These are phyloP conservation scores for Oehlia diaphana DNA, from an alignment of 192 early-diverging fungal genomes.

Conservation along the genomic window DNA sequence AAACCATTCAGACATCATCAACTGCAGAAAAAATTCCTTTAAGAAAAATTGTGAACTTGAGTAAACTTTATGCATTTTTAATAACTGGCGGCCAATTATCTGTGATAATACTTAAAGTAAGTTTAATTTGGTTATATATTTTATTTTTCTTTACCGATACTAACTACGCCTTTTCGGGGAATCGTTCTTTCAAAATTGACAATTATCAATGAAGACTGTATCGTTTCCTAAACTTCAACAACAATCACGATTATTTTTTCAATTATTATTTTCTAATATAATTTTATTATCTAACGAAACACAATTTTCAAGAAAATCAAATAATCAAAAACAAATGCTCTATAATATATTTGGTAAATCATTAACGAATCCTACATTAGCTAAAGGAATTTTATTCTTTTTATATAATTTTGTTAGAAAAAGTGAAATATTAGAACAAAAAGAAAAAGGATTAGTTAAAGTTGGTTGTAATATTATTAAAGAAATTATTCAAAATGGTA, in stretches of 20 bases:
- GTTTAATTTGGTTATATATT: not conserved
- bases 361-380: slow-evolving; percentile 61
- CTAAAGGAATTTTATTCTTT: slow-evolving; percentile 85
- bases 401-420: slow-evolving; percentile 72
- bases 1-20: slow-evolving; percentile 34
- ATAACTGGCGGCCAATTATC: slow-evolving; percentile 68
- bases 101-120: slow-evolving; percentile 68
- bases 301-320: not conserved
- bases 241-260: not conserved
- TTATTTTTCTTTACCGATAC: not conserved
- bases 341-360: slow-evolving; percentile 59
- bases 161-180: not conserved
- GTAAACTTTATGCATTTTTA: slow-evolving; percentile 84
- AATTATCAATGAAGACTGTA: not conserved
- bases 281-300: slow-evolving; percentile 51
- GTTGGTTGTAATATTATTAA: slow-evolving; percentile 69
- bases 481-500: slow-evolving; percentile 43
- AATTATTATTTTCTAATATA: slow-evolving; percentile 57
- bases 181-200: slow-evolving; percentile 16
- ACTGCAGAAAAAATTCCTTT: slow-evolving; percentile 55
- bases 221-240: slow-evolving; percentile 6
- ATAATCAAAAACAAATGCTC: slow-evolving; percentile 42
- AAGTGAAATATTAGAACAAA: slow-evolving; percentile 61
- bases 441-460: slow-evolving; percentile 63
- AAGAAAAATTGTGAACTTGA: slow-evolving; percentile 76